Evolutionary conservation across 345 rosid genomes (phyloP).

Genomic region (Cardamine chenopodiifolia): DNA sequence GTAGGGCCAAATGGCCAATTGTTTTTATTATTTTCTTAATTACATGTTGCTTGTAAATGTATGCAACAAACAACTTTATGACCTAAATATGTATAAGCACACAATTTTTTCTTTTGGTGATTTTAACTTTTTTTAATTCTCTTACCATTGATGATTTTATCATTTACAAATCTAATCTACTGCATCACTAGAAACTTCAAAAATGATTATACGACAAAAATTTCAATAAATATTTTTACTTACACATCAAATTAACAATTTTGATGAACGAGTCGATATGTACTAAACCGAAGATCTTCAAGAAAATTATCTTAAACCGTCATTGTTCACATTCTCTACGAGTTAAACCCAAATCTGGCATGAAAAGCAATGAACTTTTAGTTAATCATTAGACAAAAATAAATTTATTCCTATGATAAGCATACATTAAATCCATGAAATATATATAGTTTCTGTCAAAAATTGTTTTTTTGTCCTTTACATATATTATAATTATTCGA

Average conservation of each 20-base stretch:
- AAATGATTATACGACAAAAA: no score
- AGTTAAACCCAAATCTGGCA: neutral
- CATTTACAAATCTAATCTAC: neutral
- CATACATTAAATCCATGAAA: neutral
- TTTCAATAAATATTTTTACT: neutral
- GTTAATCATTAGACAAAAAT: neutral
- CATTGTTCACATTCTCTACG: neutral
- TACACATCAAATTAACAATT: no score
- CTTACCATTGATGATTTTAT: neutral
- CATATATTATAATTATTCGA: neutral
- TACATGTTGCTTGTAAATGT: neutral
- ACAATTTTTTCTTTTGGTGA: no score
- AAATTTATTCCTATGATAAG: neutral
- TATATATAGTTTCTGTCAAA: no score
- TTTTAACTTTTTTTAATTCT: no score
- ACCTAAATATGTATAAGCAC: neutral
- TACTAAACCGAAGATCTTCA: no score
- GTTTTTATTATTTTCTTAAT: neutral
- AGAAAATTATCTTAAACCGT: no score
- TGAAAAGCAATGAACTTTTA: neutral
- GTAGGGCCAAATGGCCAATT: neutral
- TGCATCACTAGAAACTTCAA: neutral
- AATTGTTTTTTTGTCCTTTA: no score
- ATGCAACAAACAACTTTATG: neutral
- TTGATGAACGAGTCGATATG: no score